Percentiles rank a stretch among this genome's conserved stretches.
Evolutionary conservation across 1,139 yeast genomes (phyloP).

Genomic region (Pneumocystis carinii): DNA sequence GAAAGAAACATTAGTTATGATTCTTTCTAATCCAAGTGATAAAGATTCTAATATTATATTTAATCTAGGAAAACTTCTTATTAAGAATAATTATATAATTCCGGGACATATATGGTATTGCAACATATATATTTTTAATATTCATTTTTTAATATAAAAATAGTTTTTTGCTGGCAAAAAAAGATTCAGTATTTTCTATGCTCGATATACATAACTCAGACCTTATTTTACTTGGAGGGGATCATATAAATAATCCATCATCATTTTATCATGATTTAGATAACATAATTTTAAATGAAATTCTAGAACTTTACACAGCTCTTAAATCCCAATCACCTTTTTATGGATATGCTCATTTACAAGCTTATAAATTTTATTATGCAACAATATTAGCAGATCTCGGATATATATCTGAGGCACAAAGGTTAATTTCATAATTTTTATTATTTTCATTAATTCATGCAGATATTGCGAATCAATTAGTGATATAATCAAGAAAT

Average conservation of each 20-base stretch:
- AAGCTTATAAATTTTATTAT: constrained; percentile 43
- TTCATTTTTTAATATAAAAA: constrained; percentile 8
- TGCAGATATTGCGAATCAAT: constrained; percentile 37
- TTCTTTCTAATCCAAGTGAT: constrained; percentile 23
- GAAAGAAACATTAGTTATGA: constrained; percentile 23
- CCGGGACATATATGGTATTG: constrained; percentile 23
- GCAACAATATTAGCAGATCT: constrained; percentile 52
- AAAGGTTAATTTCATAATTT: constrained; percentile 21
- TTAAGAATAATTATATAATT: constrained; percentile 20
- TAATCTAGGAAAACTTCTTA: constrained; percentile 23
- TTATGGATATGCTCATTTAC: constrained; percentile 36
- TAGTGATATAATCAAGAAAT: constrained; percentile 22
- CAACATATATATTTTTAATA: constrained; percentile 2
- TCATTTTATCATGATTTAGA: constrained; percentile 27
- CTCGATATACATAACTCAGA: constrained; percentile 15
- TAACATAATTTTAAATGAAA: constrained; percentile 44
- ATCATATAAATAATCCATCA: constrained; percentile 11
- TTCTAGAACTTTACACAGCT: constrained; percentile 46
- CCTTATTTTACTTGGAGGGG: constrained; percentile 21
- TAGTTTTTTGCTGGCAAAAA: constrained; percentile 17
- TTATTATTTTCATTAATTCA: neutral
- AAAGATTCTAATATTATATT: constrained; percentile 22
- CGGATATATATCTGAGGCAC: constrained; percentile 44
- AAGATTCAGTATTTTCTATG: constrained; percentile 18
- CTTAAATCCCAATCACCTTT: constrained; percentile 21